Base-by-base conservation (phyloP, 2,329 filamentous ascomycete genomes). In the Claviceps quebecensis region DNA sequence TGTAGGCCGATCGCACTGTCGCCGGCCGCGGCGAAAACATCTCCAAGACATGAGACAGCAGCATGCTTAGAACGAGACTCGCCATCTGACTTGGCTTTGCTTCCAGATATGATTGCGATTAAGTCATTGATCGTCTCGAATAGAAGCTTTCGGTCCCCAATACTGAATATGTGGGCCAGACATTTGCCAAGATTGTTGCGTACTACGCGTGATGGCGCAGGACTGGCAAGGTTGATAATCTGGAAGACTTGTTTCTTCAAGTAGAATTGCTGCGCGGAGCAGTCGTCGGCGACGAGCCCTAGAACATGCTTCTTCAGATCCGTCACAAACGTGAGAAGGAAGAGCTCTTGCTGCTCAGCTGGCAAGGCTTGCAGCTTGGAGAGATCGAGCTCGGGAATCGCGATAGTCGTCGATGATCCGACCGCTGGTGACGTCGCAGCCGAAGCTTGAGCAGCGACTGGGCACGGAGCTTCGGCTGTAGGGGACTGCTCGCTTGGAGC, bases 51-150 rank as follows among this genome's bases (percentile, higher is more conserved):
- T 63, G 84, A 80, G 40, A 87, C 84, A 22, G 91, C 91, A 5
- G 89, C 89, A 76, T 96, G 90, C 67, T 87, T 94, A 3, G 81
- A 78, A 61, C 83, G 81, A 49, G 85, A 66, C 60, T 95, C 89
- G 58, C 81, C 81, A 53, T 96, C 90, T 50, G 71, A 71, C 64
- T 84, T 85, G 37, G 74, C 75, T 66, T 95, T 96, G 19, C 84
- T 80, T 47, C 77, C 77, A 54, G 81, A 81, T 45, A 95, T 65
- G 52, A 95, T 81, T 11, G 70, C 73, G 9, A 90, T 74, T 11
- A 97, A 74, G 58, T 97, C 91, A 61, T 93, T 95, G 63, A 97
- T 86, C 0, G 88, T 94, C 67, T 98, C 93, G 63, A 94, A 96
- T 2, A 98, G 77, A 48, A 95, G 76, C 64, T 94, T 95, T 56